phyloP scores from a whole-genome alignment of 306 rosid genomes.

The Castanea sativa region DNA sequence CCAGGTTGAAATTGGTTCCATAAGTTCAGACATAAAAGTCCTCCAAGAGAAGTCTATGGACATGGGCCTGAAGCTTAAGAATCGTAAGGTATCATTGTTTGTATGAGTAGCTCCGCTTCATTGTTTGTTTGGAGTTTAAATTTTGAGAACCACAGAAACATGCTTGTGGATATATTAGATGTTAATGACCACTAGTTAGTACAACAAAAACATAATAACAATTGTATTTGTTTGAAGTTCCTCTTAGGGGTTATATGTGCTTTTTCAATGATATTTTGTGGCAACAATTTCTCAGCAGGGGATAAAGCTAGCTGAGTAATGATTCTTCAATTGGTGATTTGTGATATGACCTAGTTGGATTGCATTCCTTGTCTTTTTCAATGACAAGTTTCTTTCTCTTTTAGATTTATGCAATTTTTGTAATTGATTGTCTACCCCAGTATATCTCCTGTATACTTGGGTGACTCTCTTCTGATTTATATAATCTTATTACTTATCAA shows the following conservation, averaged over 20 bases:
- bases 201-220: background rate
- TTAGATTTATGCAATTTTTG: background rate
- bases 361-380: slow-evolving; percentile 1
- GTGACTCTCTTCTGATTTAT: too few relatives aligned
- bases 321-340: background rate
- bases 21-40: slow-evolving; percentile 93
- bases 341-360: background rate
- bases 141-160: background rate
- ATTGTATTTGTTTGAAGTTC: background rate
- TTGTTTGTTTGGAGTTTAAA: background rate
- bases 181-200: slow-evolving; percentile 4
- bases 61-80: slow-evolving; percentile 94
- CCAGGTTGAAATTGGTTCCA: slow-evolving; percentile 96
- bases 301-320: background rate
- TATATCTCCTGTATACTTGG: too few relatives aligned
- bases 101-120: background rate
- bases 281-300: background rate
- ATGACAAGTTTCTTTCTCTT: background rate
- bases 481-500: too few relatives aligned
- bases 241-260: slow-evolving; percentile 11
- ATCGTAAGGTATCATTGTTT: slow-evolving; percentile 80
- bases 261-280: slow-evolving; percentile 1
- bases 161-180: background rate
- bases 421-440: too few relatives aligned
- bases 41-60: slow-evolving; percentile 99